Evolutionary conservation across 2,329 filamentous ascomycete genomes (phyloP).

Genomic region (Xylariaceae sp.): DNA sequence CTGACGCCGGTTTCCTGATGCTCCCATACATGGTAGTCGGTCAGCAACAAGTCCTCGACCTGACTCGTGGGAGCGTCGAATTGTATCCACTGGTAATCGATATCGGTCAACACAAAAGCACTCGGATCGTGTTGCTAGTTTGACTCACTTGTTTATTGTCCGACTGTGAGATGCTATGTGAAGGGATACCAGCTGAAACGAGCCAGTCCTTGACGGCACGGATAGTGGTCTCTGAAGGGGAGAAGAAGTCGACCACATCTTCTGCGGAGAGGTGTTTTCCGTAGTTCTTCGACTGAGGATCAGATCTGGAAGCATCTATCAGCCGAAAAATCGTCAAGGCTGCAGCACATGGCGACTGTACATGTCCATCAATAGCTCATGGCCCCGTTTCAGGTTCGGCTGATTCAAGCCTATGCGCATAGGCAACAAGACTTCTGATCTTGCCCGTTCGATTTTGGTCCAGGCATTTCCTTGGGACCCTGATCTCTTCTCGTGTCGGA

Average conservation of each 20-base stretch:
- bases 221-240: conserved; percentile 29
- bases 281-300: conserved; percentile 32
- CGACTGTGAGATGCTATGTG: conserved; percentile 28
- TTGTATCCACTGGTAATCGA: conserved; percentile 34
- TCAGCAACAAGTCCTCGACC: conserved; percentile 34
- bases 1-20: conserved; percentile 31
- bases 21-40: conserved; percentile 38
- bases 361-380: conserved; percentile 25
- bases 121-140: background rate
- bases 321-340: background rate
- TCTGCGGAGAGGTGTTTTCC: conserved; percentile 34
- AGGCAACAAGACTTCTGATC: conserved; percentile 16
- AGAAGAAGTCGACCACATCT: conserved; percentile 35
- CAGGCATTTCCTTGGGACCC: conserved; percentile 15
- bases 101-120: background rate
- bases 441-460: conserved; percentile 17
- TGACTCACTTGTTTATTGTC: conserved; percentile 20
- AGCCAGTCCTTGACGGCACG: conserved; percentile 36
- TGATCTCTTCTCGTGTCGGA: conserved; percentile 20
- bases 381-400: conserved; percentile 19
- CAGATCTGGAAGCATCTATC: conserved; percentile 22
- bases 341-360: conserved; percentile 5
- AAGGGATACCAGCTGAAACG: conserved; percentile 24
- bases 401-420: conserved; percentile 25
- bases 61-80: conserved; percentile 36